Conservation (phyloP, 73 alveolate species). For the Paramecium sonneborni region DNA sequence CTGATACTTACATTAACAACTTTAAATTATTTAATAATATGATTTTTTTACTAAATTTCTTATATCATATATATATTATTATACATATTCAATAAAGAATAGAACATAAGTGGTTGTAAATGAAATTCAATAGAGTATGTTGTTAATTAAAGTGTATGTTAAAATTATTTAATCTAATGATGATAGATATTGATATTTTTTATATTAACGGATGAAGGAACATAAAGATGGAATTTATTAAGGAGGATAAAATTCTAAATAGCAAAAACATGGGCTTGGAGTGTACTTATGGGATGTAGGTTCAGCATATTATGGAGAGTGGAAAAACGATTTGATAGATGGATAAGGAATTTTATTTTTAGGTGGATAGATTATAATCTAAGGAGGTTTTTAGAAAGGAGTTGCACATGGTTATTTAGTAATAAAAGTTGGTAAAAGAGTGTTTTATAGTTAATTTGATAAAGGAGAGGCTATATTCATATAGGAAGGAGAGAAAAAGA, state of each 20-base stretch:
- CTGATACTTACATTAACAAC: not conserved
- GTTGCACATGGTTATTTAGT: not conserved
- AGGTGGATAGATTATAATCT: not conserved
- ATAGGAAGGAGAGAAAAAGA: not conserved
- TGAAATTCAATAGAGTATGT: not conserved
- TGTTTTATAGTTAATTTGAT: not conserved
- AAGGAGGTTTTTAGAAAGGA: slow-evolving; percentile 2
- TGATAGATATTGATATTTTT: not conserved
- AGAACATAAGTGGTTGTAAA: not conserved
- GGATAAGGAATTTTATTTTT: not conserved
- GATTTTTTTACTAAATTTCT: not conserved
- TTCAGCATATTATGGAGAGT: slow-evolving; percentile 8
- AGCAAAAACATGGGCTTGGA: slow-evolving; percentile 7
- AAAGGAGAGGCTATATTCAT: slow-evolving; percentile 14
- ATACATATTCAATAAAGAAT: not conserved
- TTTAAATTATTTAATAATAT: not conserved
- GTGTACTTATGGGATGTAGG: slow-evolving; percentile 11
- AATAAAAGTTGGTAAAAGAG: not conserved
- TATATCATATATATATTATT: not conserved
- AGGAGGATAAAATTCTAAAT: not conserved
- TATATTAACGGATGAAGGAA: slow-evolving; percentile 38
- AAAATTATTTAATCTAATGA: not conserved
- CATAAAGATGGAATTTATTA: slow-evolving; percentile 11
- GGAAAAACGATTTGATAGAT: slow-evolving; percentile 17
- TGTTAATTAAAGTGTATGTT: not conserved